phyloP scores from a whole-genome alignment of 108 stramenopile genomes.

The Epithemia pelagica region DNA sequence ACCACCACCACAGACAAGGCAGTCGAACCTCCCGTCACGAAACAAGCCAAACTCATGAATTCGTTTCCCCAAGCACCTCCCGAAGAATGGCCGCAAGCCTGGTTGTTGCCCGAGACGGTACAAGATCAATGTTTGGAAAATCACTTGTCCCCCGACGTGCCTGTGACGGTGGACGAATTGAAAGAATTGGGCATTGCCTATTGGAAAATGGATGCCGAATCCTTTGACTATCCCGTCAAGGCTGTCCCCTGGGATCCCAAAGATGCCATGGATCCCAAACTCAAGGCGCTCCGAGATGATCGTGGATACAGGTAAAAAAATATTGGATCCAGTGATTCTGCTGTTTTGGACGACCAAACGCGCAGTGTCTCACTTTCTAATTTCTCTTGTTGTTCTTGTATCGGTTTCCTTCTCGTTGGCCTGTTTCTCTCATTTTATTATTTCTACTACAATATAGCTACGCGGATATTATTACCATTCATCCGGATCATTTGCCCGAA shows the following conservation, averaged over 20 bases:
- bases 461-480: slow-evolving; percentile 89
- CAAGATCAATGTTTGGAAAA: slow-evolving; percentile 63
- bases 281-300: slow-evolving; percentile 54
- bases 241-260: slow-evolving; percentile 83
- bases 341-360: not conserved
- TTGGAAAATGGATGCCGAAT: slow-evolving; percentile 81
- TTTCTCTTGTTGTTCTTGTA: too few species aligned
- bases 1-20: not conserved
- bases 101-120: slow-evolving; percentile 65
- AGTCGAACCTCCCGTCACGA: not conserved
- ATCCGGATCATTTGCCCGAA: slow-evolving; percentile 73
- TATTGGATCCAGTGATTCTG: too few species aligned
- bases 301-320: slow-evolving; percentile 18
- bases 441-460: too few species aligned
- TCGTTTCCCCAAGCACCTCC: slow-evolving; percentile 22
- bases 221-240: slow-evolving; percentile 62
- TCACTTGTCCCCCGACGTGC: slow-evolving; percentile 59
- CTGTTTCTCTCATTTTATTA: too few species aligned
- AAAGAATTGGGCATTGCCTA: slow-evolving; percentile 61
- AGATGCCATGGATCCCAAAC: slow-evolving; percentile 69
- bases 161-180: slow-evolving; percentile 43
- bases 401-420: too few species aligned
- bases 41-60: slow-evolving; percentile 27
- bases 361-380: not conserved
- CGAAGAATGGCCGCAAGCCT: slow-evolving; percentile 55